Evolutionary conservation across 1,284 basidiomycete species (phyloP), one percentile per base, ranked within the genome.

Genomic region (Ganoderma boninense): DNA sequence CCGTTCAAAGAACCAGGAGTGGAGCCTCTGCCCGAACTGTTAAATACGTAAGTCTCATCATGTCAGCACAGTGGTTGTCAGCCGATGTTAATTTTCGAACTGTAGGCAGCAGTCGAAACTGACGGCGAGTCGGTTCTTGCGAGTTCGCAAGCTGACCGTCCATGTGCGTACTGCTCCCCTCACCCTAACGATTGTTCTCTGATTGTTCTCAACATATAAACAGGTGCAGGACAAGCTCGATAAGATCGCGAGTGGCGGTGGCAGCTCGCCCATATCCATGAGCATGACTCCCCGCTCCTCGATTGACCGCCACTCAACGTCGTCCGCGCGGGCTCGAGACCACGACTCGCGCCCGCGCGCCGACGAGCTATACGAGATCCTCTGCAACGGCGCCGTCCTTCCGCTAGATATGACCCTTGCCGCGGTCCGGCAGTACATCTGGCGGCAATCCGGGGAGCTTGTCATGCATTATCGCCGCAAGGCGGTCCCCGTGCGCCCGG

Each of bases 191-290:
- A n/a, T n/a, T n/a, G n/a, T n/a, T n/a, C n/a, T n/a, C 2, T 20
- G 8, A 13, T 7, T 8, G 20, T 16, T 2, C 35, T 54, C 32
- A 16, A 10, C 35, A 3, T 13, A 14, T 29, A 4, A 46, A 1
- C 57, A 95, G 93, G 92, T 95, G 0, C 92, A 93, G 78, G 96
- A 98, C 75, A 97, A 97, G 79, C 85, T 97, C 6, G 94, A 96
- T 46, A 90, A 85, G 74, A 76, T 91, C 23, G 65, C 77, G 68
- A 75, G 75, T 60, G 72, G 54, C 2, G 54, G 77, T 42, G 65
- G 76, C 38, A 42, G 23, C 8, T 60, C 77, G 35, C 74, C 80
- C 14, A 71, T 80, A 11, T 77, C 81, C 8, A 74, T 81, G 38
- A 78, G 78, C 23, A 66, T 73, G 11, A 87, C 88, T 0, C 81